Evolutionary conservation across 805 yeast species (phyloP).

Genomic region (Vanderwaltozyma tropicalis): DNA sequence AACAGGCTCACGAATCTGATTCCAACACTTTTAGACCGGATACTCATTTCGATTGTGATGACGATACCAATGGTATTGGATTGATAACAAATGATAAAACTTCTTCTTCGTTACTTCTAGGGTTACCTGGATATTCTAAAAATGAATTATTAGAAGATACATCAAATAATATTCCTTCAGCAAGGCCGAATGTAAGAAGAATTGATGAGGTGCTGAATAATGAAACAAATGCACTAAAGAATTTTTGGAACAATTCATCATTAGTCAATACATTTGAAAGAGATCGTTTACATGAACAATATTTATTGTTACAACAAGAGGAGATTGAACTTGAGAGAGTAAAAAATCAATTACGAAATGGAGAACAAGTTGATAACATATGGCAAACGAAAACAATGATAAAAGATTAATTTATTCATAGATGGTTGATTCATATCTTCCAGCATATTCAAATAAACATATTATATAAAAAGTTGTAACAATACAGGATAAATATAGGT

Average conservation of each 20-base stretch:
- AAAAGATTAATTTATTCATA: background rate
- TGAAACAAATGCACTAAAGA: conserved; percentile 11
- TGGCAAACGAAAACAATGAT: background rate
- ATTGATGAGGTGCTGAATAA: conserved; percentile 12
- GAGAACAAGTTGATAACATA: background rate
- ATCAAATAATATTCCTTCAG: background rate
- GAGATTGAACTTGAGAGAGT: background rate
- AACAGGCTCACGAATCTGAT: conserved; percentile 7
- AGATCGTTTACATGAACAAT: conserved; percentile 15
- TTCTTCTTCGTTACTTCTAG: conserved; percentile 1
- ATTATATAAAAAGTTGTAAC: too few relatives aligned
- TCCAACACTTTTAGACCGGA: conserved; percentile 19
- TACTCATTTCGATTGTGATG: conserved; percentile 17
- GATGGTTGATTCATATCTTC: too few relatives aligned
- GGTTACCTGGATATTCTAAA: conserved; percentile 10
- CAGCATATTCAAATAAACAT: too few relatives aligned
- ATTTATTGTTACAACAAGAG: conserved; percentile 12
- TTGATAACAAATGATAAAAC: background rate
- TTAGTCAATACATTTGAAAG: conserved; percentile 12
- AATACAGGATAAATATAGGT: too few relatives aligned
- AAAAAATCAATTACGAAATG: conserved; percentile 4
- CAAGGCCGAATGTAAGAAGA: conserved; percentile 14
- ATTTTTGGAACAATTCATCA: conserved; percentile 15
- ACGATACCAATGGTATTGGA: background rate
- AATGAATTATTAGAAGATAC: conserved; percentile 5